phyloP scores from a whole-genome alignment of 75 land plant genomes.

The Selaginella moellendorffii region DNA sequence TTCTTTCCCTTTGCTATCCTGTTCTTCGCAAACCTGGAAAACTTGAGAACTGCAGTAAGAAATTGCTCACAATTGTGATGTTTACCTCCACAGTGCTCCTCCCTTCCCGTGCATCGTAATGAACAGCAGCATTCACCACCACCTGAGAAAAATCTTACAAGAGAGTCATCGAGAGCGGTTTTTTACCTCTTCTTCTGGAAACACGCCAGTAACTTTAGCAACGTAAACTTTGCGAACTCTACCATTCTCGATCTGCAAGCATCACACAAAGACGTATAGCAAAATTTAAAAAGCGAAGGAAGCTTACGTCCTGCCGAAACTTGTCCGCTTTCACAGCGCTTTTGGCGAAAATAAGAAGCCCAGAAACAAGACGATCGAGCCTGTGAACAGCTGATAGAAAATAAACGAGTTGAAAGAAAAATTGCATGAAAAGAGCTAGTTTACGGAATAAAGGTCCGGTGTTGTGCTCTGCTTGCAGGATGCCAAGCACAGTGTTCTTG shows the following conservation, averaged over 20 bases:
- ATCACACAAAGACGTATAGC: neutral
- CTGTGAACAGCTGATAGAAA: constrained; percentile 79
- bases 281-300: neutral
- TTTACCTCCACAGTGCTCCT: constrained; percentile 68
- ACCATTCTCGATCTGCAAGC: constrained; percentile 73
- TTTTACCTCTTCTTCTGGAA: constrained; percentile 92
- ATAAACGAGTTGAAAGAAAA: no score
- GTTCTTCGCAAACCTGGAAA: constrained; percentile 4
- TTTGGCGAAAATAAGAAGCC: constrained; percentile 81
- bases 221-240: constrained; percentile 62
- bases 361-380: constrained; percentile 88
- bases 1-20: constrained; percentile 35
- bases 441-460: constrained; percentile 82
- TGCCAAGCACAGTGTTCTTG: constrained; percentile 87
- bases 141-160: constrained; percentile 29
- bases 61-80: no score
- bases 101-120: constrained; percentile 78
- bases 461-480: constrained; percentile 72
- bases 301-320: constrained; percentile 71
- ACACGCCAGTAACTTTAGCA: constrained; percentile 76
- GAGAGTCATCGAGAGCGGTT: no score
- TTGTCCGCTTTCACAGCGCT: constrained; percentile 61
- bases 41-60: neutral
- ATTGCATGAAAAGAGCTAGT: no score
- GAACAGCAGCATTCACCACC: constrained; percentile 48